Conservation (phyloP, 179 eudicot species). For the Actinidia arguta region DNA sequence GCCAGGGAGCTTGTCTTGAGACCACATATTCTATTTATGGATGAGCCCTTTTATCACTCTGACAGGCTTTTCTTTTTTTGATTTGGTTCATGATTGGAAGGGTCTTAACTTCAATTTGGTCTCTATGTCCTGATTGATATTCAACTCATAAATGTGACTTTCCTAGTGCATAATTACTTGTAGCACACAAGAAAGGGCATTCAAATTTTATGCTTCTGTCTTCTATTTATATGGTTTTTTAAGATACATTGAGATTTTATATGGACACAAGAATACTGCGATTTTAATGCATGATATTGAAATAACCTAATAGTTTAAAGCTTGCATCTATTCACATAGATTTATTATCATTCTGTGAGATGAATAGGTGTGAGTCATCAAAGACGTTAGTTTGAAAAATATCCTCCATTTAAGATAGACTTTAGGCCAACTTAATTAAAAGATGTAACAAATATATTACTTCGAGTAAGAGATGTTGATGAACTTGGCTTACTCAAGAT, state of each 20-base stretch:
- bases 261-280: no score
- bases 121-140: background rate
- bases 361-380: background rate
- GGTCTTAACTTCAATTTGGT: background rate
- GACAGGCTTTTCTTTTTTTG: constrained; percentile 64
- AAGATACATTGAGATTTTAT: background rate
- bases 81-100: constrained; percentile 11
- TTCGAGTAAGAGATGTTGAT: background rate
- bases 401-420: background rate
- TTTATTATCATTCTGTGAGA: background rate
- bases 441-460: background rate
- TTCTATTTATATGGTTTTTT: background rate
- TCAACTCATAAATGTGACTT: background rate
- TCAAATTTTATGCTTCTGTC: background rate
- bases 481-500: no score
- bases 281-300: background rate
- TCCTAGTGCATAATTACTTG: background rate
- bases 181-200: background rate
- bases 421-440: background rate
- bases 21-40: constrained; percentile 84
- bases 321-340: background rate
- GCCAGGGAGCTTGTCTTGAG: constrained; percentile 98
- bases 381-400: background rate
- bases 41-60: constrained; percentile 98
- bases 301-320: background rate